Evolutionary conservation across 495 filamentous ascomycete species (phyloP).

Genomic region (Penicillium herquei): DNA sequence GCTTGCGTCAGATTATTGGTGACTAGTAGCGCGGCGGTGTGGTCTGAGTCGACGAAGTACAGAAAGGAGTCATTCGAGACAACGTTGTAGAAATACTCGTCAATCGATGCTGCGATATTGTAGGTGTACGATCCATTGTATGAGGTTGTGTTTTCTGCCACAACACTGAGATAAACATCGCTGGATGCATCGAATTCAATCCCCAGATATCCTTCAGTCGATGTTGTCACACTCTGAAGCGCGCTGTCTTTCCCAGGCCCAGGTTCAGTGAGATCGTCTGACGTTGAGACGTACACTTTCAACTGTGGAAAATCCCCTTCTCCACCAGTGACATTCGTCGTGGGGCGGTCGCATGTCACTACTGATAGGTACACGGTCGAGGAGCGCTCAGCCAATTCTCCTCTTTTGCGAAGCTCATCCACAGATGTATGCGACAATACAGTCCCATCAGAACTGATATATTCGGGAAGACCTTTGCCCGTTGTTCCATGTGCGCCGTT

Average conservation of each 20-base stretch:
- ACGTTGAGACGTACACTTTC: constrained; percentile 72
- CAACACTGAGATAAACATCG: constrained; percentile 73
- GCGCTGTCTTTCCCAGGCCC: constrained; percentile 54
- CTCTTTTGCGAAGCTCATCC: constrained; percentile 26
- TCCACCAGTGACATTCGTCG: constrained; percentile 34
- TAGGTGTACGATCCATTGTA: constrained; percentile 68
- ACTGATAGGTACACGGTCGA: constrained; percentile 72
- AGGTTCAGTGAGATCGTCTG: constrained; percentile 61
- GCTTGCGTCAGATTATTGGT: constrained; percentile 66
- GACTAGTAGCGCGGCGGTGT: constrained; percentile 68
- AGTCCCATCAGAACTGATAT: constrained; percentile 15
- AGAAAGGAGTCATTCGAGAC: constrained; percentile 49
- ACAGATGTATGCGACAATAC: constrained; percentile 6
- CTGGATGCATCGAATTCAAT: constrained; percentile 38
- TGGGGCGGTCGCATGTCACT: constrained; percentile 76
- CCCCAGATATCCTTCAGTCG: constrained; percentile 57
- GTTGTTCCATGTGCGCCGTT: constrained; percentile 29
- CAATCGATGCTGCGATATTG: constrained; percentile 78
- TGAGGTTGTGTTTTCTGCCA: constrained; percentile 58
- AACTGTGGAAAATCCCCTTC: constrained; percentile 61
- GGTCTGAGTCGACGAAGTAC: constrained; percentile 77
- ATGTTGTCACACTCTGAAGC: constrained; percentile 38
- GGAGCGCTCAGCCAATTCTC: constrained; percentile 25
- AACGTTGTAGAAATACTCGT: constrained; percentile 66
- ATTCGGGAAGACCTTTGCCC: constrained; percentile 38